A percentile compares a stretch with the other conserved stretches of the same genome.
Evolutionary conservation across 164 flowering plant genomes (phyloP).

Genomic region (Hamamelis virginiana): DNA sequence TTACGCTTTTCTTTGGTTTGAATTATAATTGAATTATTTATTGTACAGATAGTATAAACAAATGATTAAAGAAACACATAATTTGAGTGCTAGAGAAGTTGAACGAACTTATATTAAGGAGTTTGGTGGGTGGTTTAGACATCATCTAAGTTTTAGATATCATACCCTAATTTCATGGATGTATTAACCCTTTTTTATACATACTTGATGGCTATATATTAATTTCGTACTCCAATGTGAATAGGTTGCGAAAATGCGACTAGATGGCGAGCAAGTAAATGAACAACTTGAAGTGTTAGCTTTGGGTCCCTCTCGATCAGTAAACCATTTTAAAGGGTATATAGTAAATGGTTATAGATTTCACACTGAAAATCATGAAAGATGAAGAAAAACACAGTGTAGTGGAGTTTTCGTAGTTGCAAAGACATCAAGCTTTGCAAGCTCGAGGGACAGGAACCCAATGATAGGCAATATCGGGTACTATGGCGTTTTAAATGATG

Average conservation of each 20-base stretch:
- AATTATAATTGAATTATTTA: too few relatives aligned
- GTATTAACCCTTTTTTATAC: background rate
- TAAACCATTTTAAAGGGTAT: background rate
- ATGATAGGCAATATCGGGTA: background rate
- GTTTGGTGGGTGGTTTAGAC: background rate
- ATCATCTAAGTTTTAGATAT: background rate
- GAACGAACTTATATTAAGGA: background rate
- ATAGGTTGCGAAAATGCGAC: too few relatives aligned
- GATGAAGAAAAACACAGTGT: conserved; percentile 9
- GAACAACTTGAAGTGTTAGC: too few relatives aligned
- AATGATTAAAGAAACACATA: too few relatives aligned
- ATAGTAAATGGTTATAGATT: background rate
- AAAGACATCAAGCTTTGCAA: conserved; percentile 5
- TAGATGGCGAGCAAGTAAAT: too few relatives aligned
- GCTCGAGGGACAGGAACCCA: conserved; percentile 3
- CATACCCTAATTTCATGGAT: background rate
- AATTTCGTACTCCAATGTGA: too few relatives aligned
- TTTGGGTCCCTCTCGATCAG: too few relatives aligned
- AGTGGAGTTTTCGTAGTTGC: conserved; percentile 6
- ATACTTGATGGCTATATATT: background rate
- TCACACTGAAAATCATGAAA: background rate
- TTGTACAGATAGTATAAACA: too few relatives aligned
- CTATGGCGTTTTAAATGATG: conserved; percentile 9
- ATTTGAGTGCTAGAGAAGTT: background rate
- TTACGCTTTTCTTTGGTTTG: too few relatives aligned